Conservation (phyloP, 164 flowering plant genomes). For the Annona cherimola region DNA sequence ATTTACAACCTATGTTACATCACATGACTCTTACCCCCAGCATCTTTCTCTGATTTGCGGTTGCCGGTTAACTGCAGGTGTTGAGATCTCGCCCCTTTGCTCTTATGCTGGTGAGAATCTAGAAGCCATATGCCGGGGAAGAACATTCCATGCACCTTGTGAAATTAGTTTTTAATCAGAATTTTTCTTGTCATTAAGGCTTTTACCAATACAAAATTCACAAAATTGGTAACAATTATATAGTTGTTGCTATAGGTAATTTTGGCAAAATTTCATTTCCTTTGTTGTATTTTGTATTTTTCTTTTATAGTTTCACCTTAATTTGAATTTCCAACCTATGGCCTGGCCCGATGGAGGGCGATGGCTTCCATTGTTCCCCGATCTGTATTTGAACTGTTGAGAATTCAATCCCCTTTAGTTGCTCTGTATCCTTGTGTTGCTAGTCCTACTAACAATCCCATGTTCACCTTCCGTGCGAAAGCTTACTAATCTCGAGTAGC, state of each 20-base stretch:
- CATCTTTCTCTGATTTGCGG: no score
- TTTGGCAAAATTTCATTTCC: not conserved
- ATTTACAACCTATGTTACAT: no score
- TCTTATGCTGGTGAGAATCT: constrained; percentile 96
- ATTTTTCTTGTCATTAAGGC: not conserved
- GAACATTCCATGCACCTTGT: constrained; percentile 97
- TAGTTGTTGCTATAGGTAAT: not conserved
- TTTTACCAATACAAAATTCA: not conserved
- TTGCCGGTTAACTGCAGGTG: constrained; percentile 41
- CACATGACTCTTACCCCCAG: no score
- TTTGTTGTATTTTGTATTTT: not conserved
- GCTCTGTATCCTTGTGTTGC: no score
- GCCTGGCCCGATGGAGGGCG: not conserved
- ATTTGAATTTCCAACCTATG: not conserved
- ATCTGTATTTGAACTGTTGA: not conserved
- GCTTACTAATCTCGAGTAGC: no score
- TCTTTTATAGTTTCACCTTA: not conserved
- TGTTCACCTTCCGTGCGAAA: no score
- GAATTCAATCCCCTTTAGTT: not conserved
- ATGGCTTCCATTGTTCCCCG: no score
- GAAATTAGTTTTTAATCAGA: constrained; percentile 67
- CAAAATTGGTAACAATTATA: not conserved
- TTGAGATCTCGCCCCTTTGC: constrained; percentile 90
- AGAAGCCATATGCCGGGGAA: constrained; percentile 94
- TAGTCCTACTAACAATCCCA: no score